phyloP scores from a whole-genome alignment of 768 basidiomycete genomes.

The Panaeolus cyanescens region DNA sequence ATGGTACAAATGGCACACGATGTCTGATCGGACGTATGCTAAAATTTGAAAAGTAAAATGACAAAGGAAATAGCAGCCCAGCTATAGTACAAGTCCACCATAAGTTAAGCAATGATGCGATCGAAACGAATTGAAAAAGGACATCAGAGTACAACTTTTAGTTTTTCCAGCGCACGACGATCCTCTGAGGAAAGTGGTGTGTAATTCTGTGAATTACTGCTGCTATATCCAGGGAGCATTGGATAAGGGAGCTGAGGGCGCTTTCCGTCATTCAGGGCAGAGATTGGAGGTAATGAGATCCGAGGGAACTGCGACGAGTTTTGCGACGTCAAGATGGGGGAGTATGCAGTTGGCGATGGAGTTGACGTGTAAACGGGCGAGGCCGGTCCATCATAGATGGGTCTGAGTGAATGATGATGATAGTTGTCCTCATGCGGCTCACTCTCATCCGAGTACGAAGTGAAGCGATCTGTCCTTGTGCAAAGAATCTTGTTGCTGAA shows the following conservation, averaged over 20 bases:
- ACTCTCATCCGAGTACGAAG: slow-evolving; percentile 48
- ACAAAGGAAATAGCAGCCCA: neutral
- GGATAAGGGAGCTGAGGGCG: slow-evolving; percentile 25
- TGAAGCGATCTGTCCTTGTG: slow-evolving; percentile 41
- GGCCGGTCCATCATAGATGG: slow-evolving; percentile 17
- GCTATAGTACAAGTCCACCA: slow-evolving; percentile 2
- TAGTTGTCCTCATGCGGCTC: slow-evolving; percentile 36
- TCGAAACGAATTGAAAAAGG: neutral
- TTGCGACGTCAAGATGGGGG: slow-evolving; percentile 9
- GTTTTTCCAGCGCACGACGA: slow-evolving; percentile 55
- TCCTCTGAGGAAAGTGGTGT: slow-evolving; percentile 57
- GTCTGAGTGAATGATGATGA: slow-evolving; percentile 14
- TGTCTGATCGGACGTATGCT: slow-evolving; percentile 1
- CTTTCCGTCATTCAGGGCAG: neutral
- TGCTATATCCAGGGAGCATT: slow-evolving; percentile 14
- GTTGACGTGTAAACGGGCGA: slow-evolving; percentile 18
- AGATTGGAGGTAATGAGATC: slow-evolving; percentile 6
- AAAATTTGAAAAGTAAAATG: neutral
- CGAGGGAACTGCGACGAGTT: slow-evolving; percentile 16
- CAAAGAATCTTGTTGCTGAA: slow-evolving; percentile 62
- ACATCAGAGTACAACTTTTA: slow-evolving; percentile 51
- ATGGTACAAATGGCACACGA: neutral
- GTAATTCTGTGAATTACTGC: slow-evolving; percentile 27
- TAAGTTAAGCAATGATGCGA: neutral
- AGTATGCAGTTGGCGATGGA: slow-evolving; percentile 12